These are phyloP conservation scores for Croton setiger DNA, from an alignment of 441 rosid genomes.

Conservation along the genomic window DNA sequence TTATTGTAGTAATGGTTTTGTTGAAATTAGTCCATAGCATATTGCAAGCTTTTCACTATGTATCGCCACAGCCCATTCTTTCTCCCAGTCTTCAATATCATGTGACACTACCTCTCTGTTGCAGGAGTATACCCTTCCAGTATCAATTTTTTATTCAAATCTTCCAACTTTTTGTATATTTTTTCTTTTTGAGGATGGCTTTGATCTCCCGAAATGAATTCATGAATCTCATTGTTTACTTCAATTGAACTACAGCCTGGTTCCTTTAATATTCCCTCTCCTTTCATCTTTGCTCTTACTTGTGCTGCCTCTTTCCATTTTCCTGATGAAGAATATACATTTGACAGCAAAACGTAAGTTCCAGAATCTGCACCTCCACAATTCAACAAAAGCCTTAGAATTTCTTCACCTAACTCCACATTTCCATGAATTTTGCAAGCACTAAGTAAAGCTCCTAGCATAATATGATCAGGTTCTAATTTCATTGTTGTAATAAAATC, in stretches of 20 bases:
- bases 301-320: conserved; percentile 49
- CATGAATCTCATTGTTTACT: conserved; percentile 50
- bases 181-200: conserved; percentile 56
- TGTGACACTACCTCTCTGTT: conserved; percentile 30
- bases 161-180: conserved; percentile 38
- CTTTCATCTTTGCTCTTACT: conserved; percentile 69
- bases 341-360: conserved; percentile 69
- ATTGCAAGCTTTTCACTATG: conserved; percentile 77
- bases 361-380: conserved; percentile 65
- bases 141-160: conserved; percentile 32
- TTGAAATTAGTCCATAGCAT: conserved; percentile 53
- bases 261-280: conserved; percentile 58
- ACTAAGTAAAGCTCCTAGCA: conserved; percentile 76
- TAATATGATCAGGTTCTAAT: conserved; percentile 57
- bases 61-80: conserved; percentile 36
- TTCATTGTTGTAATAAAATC: conserved; percentile 46
- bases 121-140: conserved; percentile 24
- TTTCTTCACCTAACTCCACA: conserved; percentile 57
- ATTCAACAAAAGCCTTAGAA: conserved; percentile 41
- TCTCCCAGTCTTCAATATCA: conserved; percentile 36
- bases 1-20: conserved; percentile 44
- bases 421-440: conserved; percentile 74
- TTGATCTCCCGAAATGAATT: conserved; percentile 61
- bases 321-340: conserved; percentile 52
- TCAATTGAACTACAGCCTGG: conserved; percentile 83